Evolutionary conservation across 345 rosid species (phyloP).

Genomic region (Sonneratia caseolaris): DNA sequence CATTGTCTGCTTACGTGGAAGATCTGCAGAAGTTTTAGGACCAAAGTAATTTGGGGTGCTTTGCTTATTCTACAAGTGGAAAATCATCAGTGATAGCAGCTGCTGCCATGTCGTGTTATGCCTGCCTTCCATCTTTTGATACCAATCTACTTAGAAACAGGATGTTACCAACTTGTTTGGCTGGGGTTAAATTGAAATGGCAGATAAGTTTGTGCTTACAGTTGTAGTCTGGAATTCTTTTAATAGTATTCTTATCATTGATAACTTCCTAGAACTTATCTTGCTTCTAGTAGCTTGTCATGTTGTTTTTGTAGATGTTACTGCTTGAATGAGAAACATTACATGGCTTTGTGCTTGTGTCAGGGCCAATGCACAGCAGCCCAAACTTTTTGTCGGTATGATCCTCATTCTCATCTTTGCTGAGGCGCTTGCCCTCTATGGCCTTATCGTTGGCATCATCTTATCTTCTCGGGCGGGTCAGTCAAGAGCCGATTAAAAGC

Average conservation of each 20-base stretch:
- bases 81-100: not conserved
- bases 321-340: not conserved
- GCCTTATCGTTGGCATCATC: conserved; percentile 88
- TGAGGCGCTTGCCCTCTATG: conserved; percentile 87
- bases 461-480: conserved; percentile 95
- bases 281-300: not conserved
- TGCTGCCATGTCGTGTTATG: not conserved
- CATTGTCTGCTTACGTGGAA: not conserved
- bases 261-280: not conserved
- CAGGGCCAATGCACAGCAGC: conserved; percentile 95
- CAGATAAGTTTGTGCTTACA: not conserved
- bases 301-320: not conserved
- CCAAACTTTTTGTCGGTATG: conserved; percentile 92
- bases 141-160: not conserved
- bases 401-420: conserved; percentile 91
- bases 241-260: not conserved
- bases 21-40: not conserved
- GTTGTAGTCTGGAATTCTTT: not conserved
- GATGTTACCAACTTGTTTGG: not conserved
- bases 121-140: not conserved
- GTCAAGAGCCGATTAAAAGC: conserved; percentile 65
- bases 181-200: not conserved
- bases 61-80: not conserved
- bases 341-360: not conserved
- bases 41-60: not conserved